phyloP scores from a whole-genome alignment of 306 rosid genomes.

The Fragaria vesca region DNA sequence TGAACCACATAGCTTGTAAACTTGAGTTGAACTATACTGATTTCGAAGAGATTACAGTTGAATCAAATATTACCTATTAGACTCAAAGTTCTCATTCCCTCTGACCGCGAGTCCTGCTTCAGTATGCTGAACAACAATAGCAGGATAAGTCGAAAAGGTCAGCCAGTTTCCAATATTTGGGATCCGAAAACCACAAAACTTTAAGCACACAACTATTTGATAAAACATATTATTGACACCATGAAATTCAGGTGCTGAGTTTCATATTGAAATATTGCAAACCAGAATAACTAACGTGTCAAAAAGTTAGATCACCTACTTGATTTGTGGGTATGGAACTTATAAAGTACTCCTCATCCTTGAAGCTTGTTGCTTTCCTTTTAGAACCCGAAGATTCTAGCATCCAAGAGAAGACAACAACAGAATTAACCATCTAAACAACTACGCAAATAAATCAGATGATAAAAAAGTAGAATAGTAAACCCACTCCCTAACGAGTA shows the following conservation, averaged over 20 bases:
- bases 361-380: slow-evolving; percentile 65
- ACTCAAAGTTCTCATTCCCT: slow-evolving; percentile 64
- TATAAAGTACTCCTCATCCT: slow-evolving; percentile 81
- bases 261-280: not conserved
- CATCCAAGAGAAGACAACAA: slow-evolving; percentile 32
- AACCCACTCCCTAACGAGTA: not conserved
- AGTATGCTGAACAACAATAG: slow-evolving; percentile 54
- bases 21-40: not conserved
- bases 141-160: slow-evolving; percentile 21
- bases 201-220: slow-evolving; percentile 8
- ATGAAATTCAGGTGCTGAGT: slow-evolving; percentile 12
- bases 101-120: slow-evolving; percentile 86
- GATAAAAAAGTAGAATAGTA: not conserved
- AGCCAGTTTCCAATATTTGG: slow-evolving; percentile 14
- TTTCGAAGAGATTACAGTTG: not conserved
- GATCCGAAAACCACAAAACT: slow-evolving; percentile 18
- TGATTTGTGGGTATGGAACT: slow-evolving; percentile 82
- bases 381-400: slow-evolving; percentile 52
- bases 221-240: not conserved
- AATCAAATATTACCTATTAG: slow-evolving; percentile 58
- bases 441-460: not conserved
- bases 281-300: slow-evolving; percentile 7
- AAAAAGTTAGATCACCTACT: slow-evolving; percentile 41
- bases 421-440: not conserved
- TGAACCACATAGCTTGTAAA: not conserved